Conservation (phyloP, 805 yeast species). For the Candida ponderosae region DNA sequence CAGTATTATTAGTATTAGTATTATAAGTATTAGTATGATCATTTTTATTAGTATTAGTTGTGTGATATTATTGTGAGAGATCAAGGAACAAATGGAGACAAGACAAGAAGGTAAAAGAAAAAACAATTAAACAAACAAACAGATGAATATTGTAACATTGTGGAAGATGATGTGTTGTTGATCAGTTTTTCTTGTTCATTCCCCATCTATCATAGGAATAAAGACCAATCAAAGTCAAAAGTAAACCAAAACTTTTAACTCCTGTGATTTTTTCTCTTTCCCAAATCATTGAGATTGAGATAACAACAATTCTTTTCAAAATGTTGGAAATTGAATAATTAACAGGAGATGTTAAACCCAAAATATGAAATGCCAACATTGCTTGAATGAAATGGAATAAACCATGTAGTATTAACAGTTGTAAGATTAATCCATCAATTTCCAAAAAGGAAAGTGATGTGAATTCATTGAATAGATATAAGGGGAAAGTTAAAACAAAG, state of each 20-base stretch:
- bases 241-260: slow-evolving; percentile 46
- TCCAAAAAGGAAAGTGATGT: slow-evolving; percentile 19
- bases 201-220: slow-evolving; percentile 74
- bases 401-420: slow-evolving; percentile 52
- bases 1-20: too few species aligned
- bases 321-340: slow-evolving; percentile 77
- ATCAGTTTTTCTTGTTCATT: slow-evolving; percentile 15
- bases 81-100: too few species aligned
- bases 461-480: slow-evolving; percentile 53
- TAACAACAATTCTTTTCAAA: slow-evolving; percentile 64
- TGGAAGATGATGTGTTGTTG: too few species aligned
- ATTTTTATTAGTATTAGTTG: too few species aligned
- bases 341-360: slow-evolving; percentile 67
- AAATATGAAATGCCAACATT: slow-evolving; percentile 65
- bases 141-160: too few species aligned
- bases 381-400: slow-evolving; percentile 65
- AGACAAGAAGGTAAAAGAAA: too few species aligned
- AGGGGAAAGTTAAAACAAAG: slow-evolving; percentile 55
- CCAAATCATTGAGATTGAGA: slow-evolving; percentile 55
- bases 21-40: too few species aligned
- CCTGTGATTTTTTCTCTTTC: slow-evolving; percentile 38
- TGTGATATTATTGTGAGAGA: too few species aligned
- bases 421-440: slow-evolving; percentile 20
- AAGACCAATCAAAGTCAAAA: slow-evolving; percentile 50
- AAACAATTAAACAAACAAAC: too few species aligned